Conservation (phyloP, 2,329 filamentous ascomycete species). For the Lachnellula hyalina region DNA sequence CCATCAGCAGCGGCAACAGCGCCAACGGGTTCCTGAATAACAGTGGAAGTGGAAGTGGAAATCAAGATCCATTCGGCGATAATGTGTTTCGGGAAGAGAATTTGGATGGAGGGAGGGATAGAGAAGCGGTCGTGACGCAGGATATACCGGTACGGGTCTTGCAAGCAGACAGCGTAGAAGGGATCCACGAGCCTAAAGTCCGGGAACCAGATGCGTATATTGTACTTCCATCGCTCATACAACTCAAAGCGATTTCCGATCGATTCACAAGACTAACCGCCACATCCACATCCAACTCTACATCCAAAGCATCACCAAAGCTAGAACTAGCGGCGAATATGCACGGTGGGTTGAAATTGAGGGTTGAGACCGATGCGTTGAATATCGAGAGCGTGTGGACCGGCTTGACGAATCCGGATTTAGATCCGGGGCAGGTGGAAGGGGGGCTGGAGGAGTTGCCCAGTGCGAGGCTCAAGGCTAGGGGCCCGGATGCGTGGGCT, state of each 20-base stretch:
- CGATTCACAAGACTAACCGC: constrained; percentile 82
- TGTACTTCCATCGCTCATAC: constrained; percentile 76
- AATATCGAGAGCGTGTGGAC: constrained; percentile 83
- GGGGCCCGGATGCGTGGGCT: constrained; percentile 78
- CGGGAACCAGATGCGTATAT: constrained; percentile 94
- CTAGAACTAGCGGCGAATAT: constrained; percentile 90
- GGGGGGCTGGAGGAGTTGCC: constrained; percentile 70
- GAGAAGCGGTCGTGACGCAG: constrained; percentile 89
- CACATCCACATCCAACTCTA: constrained; percentile 13
- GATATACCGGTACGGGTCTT: constrained; percentile 94
- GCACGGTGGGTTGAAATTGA: constrained; percentile 78
- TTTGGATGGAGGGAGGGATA: constrained; percentile 59
- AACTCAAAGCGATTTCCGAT: constrained; percentile 91
- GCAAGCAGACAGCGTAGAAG: constrained; percentile 75
- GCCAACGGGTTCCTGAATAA: constrained; percentile 26
- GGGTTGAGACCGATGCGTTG: constrained; percentile 76
- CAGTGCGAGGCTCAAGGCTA: constrained; percentile 70
- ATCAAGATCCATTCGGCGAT: constrained; percentile 41
- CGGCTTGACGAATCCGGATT: constrained; percentile 77
- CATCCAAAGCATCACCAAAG: constrained; percentile 47
- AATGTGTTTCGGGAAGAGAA: constrained; percentile 42
- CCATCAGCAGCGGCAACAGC: constrained; percentile 46
- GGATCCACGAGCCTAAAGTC: constrained; percentile 86
- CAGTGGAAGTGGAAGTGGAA: constrained; percentile 24
- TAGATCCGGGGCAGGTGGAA: constrained; percentile 71